Percentiles rank a stretch among this genome's conserved stretches.
Evolutionary conservation across 1,284 basidiomycete species (phyloP).

Genomic region (Rugiboletus extremiorientalis): DNA sequence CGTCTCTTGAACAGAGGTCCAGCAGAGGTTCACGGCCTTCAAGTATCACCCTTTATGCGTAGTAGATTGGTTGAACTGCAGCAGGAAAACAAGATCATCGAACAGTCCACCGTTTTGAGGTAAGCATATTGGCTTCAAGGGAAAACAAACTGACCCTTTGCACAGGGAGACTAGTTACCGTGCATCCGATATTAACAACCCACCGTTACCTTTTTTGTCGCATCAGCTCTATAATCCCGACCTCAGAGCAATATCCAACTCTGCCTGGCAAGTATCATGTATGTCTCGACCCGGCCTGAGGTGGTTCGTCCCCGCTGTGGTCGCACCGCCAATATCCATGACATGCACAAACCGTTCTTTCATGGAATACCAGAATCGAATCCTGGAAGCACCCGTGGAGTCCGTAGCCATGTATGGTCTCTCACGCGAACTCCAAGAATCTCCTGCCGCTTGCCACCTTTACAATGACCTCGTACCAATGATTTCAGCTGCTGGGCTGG

Average conservation of each 20-base stretch:
- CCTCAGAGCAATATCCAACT: conserved; percentile 61
- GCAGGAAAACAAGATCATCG: conserved; percentile 43
- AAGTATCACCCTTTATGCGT: conserved; percentile 56
- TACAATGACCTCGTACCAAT: conserved; percentile 60
- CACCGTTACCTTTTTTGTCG: conserved; percentile 38
- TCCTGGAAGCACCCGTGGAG: conserved; percentile 68
- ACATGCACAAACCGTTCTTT: conserved; percentile 80
- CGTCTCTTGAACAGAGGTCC: conserved; percentile 65
- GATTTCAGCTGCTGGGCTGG: conserved; percentile 68
- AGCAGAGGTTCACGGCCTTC: conserved; percentile 61
- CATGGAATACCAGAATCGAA: conserved; percentile 65
- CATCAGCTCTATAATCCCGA: conserved; percentile 44
- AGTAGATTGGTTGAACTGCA: conserved; percentile 50
- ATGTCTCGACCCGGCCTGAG: conserved; percentile 78
- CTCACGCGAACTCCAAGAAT: conserved; percentile 67
- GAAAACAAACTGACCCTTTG: conserved; percentile 7
- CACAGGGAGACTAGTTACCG: conserved; percentile 25
- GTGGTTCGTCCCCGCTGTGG: conserved; percentile 80
- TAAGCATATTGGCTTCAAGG: conserved; percentile 36
- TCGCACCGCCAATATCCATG: conserved; percentile 83
- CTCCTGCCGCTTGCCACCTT: conserved; percentile 49
- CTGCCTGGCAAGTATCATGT: conserved; percentile 73
- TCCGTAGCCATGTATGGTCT: conserved; percentile 86
- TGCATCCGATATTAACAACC: conserved; percentile 20
- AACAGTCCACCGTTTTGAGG: conserved; percentile 49